Conservation (phyloP, 108 stramenopile genomes). For the Cyclotella sp. region DNA sequence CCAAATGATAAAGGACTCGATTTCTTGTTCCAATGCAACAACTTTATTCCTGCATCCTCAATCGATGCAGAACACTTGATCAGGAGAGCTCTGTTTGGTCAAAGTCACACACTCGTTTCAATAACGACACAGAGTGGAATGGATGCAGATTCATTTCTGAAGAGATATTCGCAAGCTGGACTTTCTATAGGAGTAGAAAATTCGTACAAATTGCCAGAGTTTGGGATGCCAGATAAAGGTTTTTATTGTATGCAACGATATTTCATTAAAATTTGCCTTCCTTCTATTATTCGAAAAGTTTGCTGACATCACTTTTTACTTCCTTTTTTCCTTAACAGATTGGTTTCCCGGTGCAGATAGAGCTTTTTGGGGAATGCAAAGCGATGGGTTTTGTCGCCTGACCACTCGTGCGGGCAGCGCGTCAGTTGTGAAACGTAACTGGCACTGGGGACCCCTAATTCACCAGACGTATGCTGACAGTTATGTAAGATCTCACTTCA, state of each 20-base stretch:
- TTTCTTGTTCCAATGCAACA: conserved; percentile 5
- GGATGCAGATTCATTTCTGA: neutral
- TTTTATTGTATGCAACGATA: neutral
- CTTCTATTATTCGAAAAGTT: neutral
- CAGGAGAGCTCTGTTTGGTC: conserved; percentile 6
- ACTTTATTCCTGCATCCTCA: neutral
- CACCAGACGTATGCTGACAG: conserved; percentile 16
- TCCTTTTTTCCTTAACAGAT: neutral
- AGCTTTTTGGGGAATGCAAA: conserved; percentile 22
- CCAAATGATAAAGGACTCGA: neutral
- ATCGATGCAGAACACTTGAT: conserved; percentile 22
- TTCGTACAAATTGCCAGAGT: neutral
- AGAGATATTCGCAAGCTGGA: conserved; percentile 8
- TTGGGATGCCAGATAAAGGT: neutral
- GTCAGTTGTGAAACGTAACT: conserved; percentile 15
- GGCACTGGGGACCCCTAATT: conserved; percentile 21
- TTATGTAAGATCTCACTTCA: neutral
- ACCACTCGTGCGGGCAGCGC: conserved; percentile 17
- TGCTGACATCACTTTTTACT: neutral
- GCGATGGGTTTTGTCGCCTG: conserved; percentile 14
- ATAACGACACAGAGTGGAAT: conserved; percentile 10
- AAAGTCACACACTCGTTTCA: conserved; percentile 7
- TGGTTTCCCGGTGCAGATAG: conserved; percentile 8
- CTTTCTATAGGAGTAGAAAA: neutral
- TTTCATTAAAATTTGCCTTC: neutral